A percentile compares a stretch with the other conserved stretches of the same genome.
phyloP scores from a whole-genome alignment of 108 stramenopile genomes.

The Cafeteria roenbergensis region DNA sequence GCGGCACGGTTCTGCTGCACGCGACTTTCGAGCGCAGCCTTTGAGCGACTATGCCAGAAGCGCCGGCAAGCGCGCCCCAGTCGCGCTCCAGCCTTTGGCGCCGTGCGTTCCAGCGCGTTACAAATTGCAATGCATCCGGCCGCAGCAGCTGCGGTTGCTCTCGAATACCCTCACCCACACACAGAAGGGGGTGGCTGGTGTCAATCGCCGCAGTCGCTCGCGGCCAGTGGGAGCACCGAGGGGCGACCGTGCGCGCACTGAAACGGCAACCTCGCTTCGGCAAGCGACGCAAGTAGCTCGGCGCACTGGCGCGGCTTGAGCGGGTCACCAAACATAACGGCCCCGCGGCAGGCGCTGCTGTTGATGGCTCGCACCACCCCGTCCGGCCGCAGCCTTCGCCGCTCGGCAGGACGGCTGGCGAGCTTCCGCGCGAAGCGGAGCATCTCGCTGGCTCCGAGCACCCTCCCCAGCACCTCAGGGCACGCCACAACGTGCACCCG shows the following conservation, averaged over 20 bases:
- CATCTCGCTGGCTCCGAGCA: background rate
- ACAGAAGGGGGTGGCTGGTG: too few relatives aligned
- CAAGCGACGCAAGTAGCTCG: background rate
- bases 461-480: constrained; percentile 1
- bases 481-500: background rate
- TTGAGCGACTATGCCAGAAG: too few relatives aligned
- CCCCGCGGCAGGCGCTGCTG: constrained; percentile 10
- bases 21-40: too few relatives aligned
- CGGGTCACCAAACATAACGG: constrained; percentile 16
- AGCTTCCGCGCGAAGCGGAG: background rate
- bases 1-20: too few relatives aligned
- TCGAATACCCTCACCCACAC: too few relatives aligned
- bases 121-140: too few relatives aligned
- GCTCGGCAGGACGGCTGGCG: background rate
- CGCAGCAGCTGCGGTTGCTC: too few relatives aligned
- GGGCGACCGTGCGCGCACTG: constrained; percentile 20
- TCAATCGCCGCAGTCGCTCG: too few relatives aligned
- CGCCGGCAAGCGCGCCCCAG: too few relatives aligned
- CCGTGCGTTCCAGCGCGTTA: too few relatives aligned
- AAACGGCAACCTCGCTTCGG: constrained; percentile 9
- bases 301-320: constrained; percentile 11
- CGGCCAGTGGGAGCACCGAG: constrained; percentile 8
- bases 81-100: too few relatives aligned
- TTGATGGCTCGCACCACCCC: background rate
- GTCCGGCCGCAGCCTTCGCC: background rate